Conservation (phyloP, 352 stramenopile genomes). For the Phytopythium montanum region DNA sequence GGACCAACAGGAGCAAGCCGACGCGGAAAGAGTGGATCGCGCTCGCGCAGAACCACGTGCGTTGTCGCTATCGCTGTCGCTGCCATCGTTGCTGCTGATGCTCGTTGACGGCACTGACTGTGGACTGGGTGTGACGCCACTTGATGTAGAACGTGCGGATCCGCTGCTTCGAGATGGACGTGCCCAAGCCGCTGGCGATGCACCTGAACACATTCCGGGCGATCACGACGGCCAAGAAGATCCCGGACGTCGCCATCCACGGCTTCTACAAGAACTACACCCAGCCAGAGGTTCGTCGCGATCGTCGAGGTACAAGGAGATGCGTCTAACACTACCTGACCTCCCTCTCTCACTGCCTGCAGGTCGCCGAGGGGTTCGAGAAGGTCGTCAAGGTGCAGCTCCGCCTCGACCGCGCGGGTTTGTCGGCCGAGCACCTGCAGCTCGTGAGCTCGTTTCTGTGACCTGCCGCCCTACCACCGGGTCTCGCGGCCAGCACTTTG, state of each 20-base stretch:
- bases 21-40: slow-evolving; percentile 68
- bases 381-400: slow-evolving; percentile 73
- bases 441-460: slow-evolving; percentile 49
- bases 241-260: slow-evolving; percentile 86
- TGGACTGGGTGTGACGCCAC: neutral
- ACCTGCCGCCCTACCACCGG: no score
- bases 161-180: slow-evolving; percentile 77
- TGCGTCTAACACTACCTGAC: neutral
- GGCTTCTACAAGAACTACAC: slow-evolving; percentile 84
- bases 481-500: neutral
- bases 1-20: slow-evolving; percentile 72
- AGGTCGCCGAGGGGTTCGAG: slow-evolving; percentile 72
- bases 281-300: slow-evolving; percentile 27
- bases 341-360: slow-evolving; percentile 5
- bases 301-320: neutral
- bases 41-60: slow-evolving; percentile 62
- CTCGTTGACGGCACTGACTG: neutral
- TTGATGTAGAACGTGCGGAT: slow-evolving; percentile 53
- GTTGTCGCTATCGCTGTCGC: neutral
- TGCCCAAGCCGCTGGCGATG: slow-evolving; percentile 73
- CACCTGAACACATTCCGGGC: slow-evolving; percentile 85
- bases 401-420: slow-evolving; percentile 27
- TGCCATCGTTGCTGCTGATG: neutral
- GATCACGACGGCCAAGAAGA: slow-evolving; percentile 65
- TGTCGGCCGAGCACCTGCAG: slow-evolving; percentile 29